Evolutionary conservation across 202 grass and related monocot species (phyloP).

Genomic region (Digitaria exilis): DNA sequence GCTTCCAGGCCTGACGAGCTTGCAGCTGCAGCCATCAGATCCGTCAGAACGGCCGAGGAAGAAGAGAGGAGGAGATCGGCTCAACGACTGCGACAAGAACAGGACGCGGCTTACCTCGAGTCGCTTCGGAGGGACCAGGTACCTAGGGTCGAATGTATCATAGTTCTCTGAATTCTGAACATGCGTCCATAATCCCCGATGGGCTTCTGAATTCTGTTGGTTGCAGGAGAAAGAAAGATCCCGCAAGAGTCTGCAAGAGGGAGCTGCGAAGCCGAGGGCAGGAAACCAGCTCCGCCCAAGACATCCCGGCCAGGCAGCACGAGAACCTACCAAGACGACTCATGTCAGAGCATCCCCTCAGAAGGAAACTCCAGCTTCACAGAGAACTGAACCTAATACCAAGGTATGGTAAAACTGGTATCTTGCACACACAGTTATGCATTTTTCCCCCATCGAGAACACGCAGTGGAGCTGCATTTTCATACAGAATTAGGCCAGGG

Average conservation of each 20-base stretch:
- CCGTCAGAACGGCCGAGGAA: slow-evolving; percentile 48
- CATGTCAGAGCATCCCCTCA: slow-evolving; percentile 31
- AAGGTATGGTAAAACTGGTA: slow-evolving; percentile 41
- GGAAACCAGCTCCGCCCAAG: slow-evolving; percentile 11
- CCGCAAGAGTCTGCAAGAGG: slow-evolving; percentile 37
- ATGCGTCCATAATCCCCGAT: not conserved
- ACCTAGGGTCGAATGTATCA: not conserved
- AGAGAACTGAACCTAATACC: slow-evolving; percentile 50
- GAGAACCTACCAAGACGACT: slow-evolving; percentile 35
- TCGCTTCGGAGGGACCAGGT: slow-evolving; percentile 68
- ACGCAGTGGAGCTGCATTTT: not conserved
- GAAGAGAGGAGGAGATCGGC: slow-evolving; percentile 56
- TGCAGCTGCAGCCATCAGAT: slow-evolving; percentile 15
- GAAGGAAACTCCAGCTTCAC: slow-evolving; percentile 40
- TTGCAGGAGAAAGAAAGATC: slow-evolving; percentile 58
- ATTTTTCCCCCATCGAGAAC: not conserved
- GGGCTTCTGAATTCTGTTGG: not conserved
- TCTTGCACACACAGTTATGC: not conserved
- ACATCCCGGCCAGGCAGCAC: slow-evolving; percentile 12
- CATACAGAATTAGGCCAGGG: too few relatives aligned
- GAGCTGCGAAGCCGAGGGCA: slow-evolving; percentile 16
- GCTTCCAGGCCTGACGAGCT: not conserved
- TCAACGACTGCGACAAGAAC: slow-evolving; percentile 49
- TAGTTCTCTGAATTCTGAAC: slow-evolving; percentile 23
- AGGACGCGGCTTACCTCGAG: slow-evolving; percentile 71